A percentile compares a stretch with the other conserved stretches of the same genome.
Conservation (phyloP, 1,284 basidiomycete genomes). For the Ceratobasidium sp. region DNA sequence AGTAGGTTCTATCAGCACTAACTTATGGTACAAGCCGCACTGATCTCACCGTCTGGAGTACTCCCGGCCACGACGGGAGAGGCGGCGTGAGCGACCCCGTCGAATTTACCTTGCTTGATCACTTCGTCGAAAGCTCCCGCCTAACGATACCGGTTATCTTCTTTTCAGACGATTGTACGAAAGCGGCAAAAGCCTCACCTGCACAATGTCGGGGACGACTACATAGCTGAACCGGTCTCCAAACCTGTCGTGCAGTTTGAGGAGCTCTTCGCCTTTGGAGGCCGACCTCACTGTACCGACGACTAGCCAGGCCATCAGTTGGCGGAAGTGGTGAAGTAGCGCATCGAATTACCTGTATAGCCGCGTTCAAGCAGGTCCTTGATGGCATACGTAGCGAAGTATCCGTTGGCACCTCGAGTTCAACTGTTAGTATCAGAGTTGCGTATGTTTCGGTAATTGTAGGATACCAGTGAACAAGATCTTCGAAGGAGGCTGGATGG, state of each 20-base stretch:
- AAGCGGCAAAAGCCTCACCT: neutral
- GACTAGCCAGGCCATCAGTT: neutral
- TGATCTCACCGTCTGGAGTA: constrained; percentile 11
- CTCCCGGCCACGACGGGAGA: constrained; percentile 14
- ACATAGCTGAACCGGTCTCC: constrained; percentile 11
- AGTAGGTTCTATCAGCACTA: neutral
- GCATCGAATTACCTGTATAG: constrained; percentile 1
- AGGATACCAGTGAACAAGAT: constrained; percentile 26
- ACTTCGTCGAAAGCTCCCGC: constrained; percentile 29
- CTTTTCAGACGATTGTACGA: too few relatives aligned
- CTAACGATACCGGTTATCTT: neutral
- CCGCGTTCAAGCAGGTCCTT: constrained; percentile 34
- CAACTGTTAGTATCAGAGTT: neutral
- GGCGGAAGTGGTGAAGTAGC: neutral
- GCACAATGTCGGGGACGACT: constrained; percentile 30
- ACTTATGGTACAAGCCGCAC: neutral
- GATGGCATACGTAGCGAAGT: constrained; percentile 33
- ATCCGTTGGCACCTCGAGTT: constrained; percentile 37
- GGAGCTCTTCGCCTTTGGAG: constrained; percentile 22
- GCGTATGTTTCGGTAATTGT: neutral
- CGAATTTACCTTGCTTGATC: constrained; percentile 17
- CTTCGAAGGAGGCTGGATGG: constrained; percentile 18
- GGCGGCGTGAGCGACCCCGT: constrained; percentile 43
- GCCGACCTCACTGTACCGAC: constrained; percentile 28
- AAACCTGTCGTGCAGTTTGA: constrained; percentile 4